Conservation (phyloP, 305 asterid species). For the Solanum hybrid region DNA sequence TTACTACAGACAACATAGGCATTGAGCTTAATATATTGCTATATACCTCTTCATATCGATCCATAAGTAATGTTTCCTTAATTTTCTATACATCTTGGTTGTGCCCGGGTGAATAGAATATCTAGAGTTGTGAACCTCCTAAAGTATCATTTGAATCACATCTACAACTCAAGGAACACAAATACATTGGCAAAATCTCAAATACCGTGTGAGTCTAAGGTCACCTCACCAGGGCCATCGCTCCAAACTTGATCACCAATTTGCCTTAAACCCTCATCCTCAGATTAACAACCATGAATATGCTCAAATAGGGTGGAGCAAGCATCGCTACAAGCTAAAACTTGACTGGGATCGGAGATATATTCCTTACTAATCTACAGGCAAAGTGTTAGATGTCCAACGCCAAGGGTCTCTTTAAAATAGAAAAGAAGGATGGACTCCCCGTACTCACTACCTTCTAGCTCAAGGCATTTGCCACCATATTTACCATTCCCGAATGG, state of each 20-base stretch:
- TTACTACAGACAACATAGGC: neutral
- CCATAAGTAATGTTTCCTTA: neutral
- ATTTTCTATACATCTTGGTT: neutral
- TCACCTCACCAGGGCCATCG: neutral
- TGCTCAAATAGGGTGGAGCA: neutral
- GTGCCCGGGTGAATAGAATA: neutral
- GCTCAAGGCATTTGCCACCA: neutral
- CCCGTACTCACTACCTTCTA: neutral
- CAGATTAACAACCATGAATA: neutral
- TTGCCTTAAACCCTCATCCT: neutral
- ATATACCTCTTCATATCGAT: neutral
- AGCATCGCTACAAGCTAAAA: neutral
- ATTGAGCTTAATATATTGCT: no score
- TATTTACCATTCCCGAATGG: neutral
- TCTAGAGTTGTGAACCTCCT: neutral
- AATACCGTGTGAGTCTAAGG: neutral
- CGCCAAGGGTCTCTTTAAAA: neutral
- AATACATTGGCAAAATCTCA: no score
- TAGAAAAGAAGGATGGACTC: neutral
- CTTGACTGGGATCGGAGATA: neutral
- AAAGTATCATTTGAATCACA: neutral
- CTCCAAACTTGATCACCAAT: neutral
- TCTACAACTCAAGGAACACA: neutral
- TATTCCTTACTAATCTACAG: no score
- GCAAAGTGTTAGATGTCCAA: neutral